Conservation (phyloP, 2,329 filamentous ascomycete genomes). For the Fusarium sp. region DNA sequence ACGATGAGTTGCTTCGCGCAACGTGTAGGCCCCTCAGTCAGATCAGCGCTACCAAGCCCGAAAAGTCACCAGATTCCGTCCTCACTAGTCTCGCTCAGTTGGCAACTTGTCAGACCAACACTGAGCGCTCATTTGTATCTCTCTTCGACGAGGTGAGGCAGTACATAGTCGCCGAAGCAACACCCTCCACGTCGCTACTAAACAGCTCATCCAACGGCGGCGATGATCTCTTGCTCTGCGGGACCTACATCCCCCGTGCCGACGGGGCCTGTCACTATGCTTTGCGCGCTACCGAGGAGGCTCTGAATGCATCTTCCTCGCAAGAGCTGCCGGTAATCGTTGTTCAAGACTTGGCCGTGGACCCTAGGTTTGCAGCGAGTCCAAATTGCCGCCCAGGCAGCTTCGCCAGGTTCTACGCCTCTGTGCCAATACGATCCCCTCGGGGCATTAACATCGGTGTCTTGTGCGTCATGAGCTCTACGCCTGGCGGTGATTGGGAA, state of each 20-base stretch:
- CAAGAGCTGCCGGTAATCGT: not conserved
- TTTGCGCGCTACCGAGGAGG: not conserved
- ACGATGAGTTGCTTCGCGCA: not conserved
- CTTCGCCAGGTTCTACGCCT: not conserved
- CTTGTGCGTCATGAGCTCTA: not conserved
- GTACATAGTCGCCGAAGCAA: not conserved
- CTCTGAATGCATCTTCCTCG: not conserved
- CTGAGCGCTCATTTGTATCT: constrained; percentile 1
- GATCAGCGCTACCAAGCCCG: not conserved
- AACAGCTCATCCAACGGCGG: not conserved
- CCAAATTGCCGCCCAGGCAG: not conserved
- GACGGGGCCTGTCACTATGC: not conserved
- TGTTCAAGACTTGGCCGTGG: not conserved
- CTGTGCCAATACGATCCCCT: not conserved
- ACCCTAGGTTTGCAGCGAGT: not conserved
- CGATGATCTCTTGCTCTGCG: not conserved
- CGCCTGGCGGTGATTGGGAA: not conserved
- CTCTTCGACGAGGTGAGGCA: not conserved
- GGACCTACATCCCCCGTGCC: not conserved
- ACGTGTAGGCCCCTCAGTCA: not conserved
- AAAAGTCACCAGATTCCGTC: not conserved
- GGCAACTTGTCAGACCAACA: not conserved
- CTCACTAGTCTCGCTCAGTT: not conserved
- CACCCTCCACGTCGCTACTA: not conserved
- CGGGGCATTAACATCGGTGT: constrained; percentile 3